phyloP scores from a whole-genome alignment of 768 basidiomycete species.

The Boletellus sp. region DNA sequence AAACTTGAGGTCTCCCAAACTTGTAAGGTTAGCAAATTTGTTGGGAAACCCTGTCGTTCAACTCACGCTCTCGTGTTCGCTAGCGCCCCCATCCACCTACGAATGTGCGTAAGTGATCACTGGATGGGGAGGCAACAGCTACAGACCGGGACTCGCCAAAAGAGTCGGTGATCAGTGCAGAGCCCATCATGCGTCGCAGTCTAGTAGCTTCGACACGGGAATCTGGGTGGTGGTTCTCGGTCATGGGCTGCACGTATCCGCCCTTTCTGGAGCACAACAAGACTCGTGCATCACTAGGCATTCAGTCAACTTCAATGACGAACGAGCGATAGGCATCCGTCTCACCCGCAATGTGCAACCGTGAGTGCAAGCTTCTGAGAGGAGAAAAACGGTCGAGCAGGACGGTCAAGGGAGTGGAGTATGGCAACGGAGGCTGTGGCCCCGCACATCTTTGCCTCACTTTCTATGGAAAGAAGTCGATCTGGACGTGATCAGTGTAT shows the following conservation, averaged over 20 bases:
- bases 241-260: conserved; percentile 79
- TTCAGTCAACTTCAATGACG: conserved; percentile 9
- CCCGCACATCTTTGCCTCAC: conserved; percentile 71
- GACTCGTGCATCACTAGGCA: conserved; percentile 79
- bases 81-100: conserved; percentile 91
- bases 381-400: conserved; percentile 78
- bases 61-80: conserved; percentile 86
- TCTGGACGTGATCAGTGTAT: conserved; percentile 41
- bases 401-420: conserved; percentile 85
- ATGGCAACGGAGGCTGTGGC: conserved; percentile 90
- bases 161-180: conserved; percentile 85
- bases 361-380: conserved; percentile 74
- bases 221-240: conserved; percentile 95
- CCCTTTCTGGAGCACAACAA: conserved; percentile 71
- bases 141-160: conserved; percentile 86
- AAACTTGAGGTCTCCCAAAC: conserved; percentile 85
- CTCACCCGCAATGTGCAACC: conserved; percentile 88
- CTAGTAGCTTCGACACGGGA: conserved; percentile 80
- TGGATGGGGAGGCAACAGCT: background rate
- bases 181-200: conserved; percentile 85
- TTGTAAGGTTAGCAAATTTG: conserved; percentile 28
- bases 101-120: background rate
- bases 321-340: conserved; percentile 15
- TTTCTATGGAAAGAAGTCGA: conserved; percentile 63
- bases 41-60: background rate